Evolutionary conservation across 345 rosid genomes (phyloP), one percentile per base, ranked within the genome.

Genomic region (Lepidium sativum): DNA sequence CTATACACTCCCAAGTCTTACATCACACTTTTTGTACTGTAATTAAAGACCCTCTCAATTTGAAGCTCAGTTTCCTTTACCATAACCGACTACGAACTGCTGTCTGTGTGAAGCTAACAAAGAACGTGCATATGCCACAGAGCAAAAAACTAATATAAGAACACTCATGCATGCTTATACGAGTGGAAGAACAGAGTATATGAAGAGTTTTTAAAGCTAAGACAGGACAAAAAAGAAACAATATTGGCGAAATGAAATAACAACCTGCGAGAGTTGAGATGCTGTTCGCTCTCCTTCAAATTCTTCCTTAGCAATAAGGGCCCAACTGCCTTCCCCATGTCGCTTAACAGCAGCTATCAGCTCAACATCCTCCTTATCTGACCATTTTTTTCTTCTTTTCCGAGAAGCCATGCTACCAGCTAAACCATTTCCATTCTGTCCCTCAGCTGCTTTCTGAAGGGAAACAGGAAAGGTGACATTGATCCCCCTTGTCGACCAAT

Each of bases 271-370:
- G 31, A 94, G 83, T 75, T 94, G 99, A 39, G 86, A 33, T 75
- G 96, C 75, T 66, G 83, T 88, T 76, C 95, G 84, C 63, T 81
- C 88, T 66, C 90, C 84, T 71, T 72, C 84, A 72, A 80, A 84
- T 54, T 85, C 80, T 65, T 80, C 80, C 75, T 75, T 75, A 41
- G 82, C 61, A 39, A 94, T 94, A 71, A 60, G 77, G 38, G 85
- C 86, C 97, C 99, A 94, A 79, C 82, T 94, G 60, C 95, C 95
- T 77, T 81, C 96, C 62, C 99, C 99, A 68, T 58, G 73, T 82
- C 83, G 85, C 56, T 81, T 65, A 67, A 90, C 96, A 71, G 95
- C 91, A 73, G 83, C 79, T 45, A 80, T 71, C 70, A 89, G 75
- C 68, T 80, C 83, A 32, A 42, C 31, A 69, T 87, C 97, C 69